Percentiles rank a stretch among this genome's conserved stretches.
phyloP scores from a whole-genome alignment of 768 basidiomycete genomes.

The Cystobasidium onofrii region DNA sequence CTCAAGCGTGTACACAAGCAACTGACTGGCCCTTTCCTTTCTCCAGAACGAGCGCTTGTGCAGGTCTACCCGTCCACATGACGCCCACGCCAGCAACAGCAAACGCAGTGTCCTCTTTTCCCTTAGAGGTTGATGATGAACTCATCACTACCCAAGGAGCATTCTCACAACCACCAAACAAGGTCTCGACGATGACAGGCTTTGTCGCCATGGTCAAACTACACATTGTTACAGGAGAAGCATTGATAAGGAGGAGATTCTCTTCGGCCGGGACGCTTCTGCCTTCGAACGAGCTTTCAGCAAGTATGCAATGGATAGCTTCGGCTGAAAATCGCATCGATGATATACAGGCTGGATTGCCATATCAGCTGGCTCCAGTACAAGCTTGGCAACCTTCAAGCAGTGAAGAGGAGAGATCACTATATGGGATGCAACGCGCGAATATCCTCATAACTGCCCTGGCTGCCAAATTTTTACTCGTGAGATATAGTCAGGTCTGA shows the following conservation, averaged over 20 bases:
- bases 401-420: not conserved
- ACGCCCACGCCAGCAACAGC: not conserved
- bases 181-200: constrained; percentile 10
- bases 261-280: not conserved
- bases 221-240: not conserved
- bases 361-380: not conserved
- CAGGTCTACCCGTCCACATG: constrained; percentile 17
- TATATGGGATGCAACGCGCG: constrained; percentile 12
- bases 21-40: not conserved
- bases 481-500: no score
- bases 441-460: constrained; percentile 16
- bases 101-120: not conserved
- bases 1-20: no score
- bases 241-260: not conserved
- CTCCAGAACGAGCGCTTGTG: constrained; percentile 3
- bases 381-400: not conserved
- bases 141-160: constrained; percentile 13
- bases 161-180: constrained; percentile 11
- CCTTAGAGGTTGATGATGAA: constrained; percentile 10
- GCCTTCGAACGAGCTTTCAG: not conserved
- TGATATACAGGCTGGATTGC: not conserved
- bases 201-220: constrained; percentile 17
- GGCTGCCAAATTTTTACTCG: not conserved
- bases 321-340: not conserved
- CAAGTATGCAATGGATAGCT: not conserved